Evolutionary conservation across 179 eudicot genomes (phyloP).

Genomic region (Amaranthus tricolor): DNA sequence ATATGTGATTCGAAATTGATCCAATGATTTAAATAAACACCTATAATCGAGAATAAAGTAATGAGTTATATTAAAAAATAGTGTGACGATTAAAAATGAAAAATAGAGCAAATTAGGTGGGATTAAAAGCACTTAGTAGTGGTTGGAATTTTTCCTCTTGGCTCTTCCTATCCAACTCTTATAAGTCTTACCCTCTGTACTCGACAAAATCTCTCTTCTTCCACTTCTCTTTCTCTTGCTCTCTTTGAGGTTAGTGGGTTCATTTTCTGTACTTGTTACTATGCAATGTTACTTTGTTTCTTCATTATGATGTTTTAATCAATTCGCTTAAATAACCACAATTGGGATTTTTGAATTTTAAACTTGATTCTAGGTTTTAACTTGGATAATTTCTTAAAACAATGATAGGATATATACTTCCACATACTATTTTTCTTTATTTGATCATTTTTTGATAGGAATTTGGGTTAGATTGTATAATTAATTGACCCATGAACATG

Average conservation of each 20-base stretch:
- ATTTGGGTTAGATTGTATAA: background rate
- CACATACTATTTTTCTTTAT: background rate
- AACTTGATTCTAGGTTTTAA: background rate
- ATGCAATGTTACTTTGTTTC: background rate
- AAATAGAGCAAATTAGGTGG: no score
- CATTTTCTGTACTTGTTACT: background rate
- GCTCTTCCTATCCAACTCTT: no score
- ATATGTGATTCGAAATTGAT: no score
- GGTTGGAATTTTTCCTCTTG: no score
- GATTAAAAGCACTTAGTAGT: no score
- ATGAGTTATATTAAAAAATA: no score
- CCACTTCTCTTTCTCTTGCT: background rate
- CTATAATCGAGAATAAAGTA: no score
- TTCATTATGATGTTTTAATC: background rate
- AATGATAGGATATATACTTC: background rate
- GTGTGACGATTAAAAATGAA: no score
- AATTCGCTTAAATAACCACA: background rate
- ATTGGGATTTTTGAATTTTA: background rate
- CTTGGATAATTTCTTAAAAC: background rate
- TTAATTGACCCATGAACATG: background rate
- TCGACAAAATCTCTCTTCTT: background rate
- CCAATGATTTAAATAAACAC: no score
- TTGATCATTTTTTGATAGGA: background rate
- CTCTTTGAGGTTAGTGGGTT: slow-evolving; percentile 11
- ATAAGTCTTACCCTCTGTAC: no score